Evolutionary conservation across 129 eudicot genomes (phyloP).

Genomic region (Helichrysum umbraculigerum): DNA sequence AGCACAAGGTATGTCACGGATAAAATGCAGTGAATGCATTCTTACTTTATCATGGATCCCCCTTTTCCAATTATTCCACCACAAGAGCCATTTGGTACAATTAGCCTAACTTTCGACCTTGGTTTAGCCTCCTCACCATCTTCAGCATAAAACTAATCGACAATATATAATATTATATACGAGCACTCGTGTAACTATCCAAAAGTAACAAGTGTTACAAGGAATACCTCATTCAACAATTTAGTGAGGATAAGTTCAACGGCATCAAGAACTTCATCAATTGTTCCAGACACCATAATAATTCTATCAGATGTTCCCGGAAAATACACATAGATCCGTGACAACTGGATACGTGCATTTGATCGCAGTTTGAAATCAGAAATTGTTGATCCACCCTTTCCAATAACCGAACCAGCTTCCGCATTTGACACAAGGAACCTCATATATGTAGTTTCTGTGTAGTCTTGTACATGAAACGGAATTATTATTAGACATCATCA

Average conservation of each 20-base stretch:
- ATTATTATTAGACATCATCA: background rate
- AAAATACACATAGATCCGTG: conserved; percentile 82
- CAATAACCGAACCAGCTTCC: conserved; percentile 95
- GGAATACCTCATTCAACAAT: conserved; percentile 67
- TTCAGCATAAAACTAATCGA: conserved; percentile 65
- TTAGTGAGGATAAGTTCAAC: conserved; percentile 79
- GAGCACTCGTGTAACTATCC: too few relatives aligned
- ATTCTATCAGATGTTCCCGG: conserved; percentile 93
- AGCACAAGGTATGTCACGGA: background rate
- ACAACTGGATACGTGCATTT: conserved; percentile 91
- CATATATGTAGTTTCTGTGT: conserved; percentile 57
- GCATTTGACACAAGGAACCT: conserved; percentile 93
- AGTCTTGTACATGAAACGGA: conserved; percentile 38
- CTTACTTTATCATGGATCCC: conserved; percentile 87
- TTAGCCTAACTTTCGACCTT: conserved; percentile 69
- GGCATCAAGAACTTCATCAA: conserved; percentile 75
- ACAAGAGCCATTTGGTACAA: conserved; percentile 89
- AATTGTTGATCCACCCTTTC: conserved; percentile 90
- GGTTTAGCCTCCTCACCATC: conserved; percentile 73
- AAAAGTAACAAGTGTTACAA: background rate
- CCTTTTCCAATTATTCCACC: conserved; percentile 97
- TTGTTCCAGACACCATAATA: conserved; percentile 84
- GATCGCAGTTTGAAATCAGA: conserved; percentile 81
- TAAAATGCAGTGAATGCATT: background rate
- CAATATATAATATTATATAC: background rate